Percentiles rank a stretch among this genome's conserved stretches.
Conservation (phyloP, 495 filamentous ascomycete genomes). For the Annulohypoxylon bovei region DNA sequence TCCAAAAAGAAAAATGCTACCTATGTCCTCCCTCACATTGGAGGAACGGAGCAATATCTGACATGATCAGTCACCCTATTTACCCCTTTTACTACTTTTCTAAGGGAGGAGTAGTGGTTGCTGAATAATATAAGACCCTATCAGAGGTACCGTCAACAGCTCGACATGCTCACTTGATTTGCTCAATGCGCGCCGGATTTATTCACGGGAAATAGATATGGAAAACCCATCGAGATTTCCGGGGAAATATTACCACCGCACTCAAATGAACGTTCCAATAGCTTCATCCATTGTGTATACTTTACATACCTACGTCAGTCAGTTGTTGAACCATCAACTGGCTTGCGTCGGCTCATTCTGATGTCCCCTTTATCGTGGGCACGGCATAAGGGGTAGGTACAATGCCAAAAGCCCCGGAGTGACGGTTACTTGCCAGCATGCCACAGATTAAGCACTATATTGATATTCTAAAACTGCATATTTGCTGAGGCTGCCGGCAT, state of each 20-base stretch:
- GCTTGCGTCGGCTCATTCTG: neutral
- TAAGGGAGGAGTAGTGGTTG: no score
- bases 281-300: neutral
- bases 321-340: neutral
- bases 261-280: neutral
- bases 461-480: neutral
- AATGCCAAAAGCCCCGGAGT: neutral
- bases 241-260: neutral
- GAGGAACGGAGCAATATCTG: no score
- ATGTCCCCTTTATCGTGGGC: neutral
- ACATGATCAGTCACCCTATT: no score
- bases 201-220: neutral
- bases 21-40: no score
- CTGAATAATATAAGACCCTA: neutral
- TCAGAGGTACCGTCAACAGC: neutral
- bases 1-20: no score
- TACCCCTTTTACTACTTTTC: no score
- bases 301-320: neutral
- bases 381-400: neutral
- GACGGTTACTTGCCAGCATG: neutral
- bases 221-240: neutral
- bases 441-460: neutral
- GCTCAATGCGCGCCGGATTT: neutral
- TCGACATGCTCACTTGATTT: neutral
- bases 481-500: slow-evolving; percentile 21